Conservation (phyloP, 2,329 filamentous ascomycete genomes). For the Verticillium klebahnii region DNA sequence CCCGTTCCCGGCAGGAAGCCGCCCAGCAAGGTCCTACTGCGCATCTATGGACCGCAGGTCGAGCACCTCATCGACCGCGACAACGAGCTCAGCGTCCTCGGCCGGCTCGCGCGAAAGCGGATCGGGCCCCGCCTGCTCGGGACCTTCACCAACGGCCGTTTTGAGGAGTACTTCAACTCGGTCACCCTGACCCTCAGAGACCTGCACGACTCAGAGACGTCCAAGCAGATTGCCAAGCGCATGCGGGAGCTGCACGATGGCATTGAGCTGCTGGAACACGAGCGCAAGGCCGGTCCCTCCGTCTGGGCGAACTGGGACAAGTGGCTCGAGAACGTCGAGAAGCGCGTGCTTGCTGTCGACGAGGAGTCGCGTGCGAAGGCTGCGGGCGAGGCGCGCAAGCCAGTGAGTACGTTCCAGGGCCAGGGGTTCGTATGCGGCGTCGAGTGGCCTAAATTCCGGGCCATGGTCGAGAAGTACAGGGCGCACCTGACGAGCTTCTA, state of each 20-base stretch:
- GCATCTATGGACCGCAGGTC: slow-evolving; percentile 91
- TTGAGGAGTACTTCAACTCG: slow-evolving; percentile 91
- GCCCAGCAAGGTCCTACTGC: slow-evolving; percentile 71
- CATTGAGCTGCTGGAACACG: slow-evolving; percentile 75
- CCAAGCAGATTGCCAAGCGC: slow-evolving; percentile 89
- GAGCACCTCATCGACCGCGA: slow-evolving; percentile 95
- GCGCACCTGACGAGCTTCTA: slow-evolving; percentile 68
- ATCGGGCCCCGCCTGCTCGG: slow-evolving; percentile 90
- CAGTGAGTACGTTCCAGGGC: slow-evolving; percentile 6
- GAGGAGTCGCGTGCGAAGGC: slow-evolving; percentile 50
- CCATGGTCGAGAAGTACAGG: slow-evolving; percentile 72
- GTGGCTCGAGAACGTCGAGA: slow-evolving; percentile 67
- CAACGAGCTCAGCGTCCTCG: slow-evolving; percentile 79
- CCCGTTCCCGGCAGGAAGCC: slow-evolving; percentile 36
- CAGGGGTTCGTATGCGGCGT: slow-evolving; percentile 74
- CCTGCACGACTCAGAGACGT: slow-evolving; percentile 76
- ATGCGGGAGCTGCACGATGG: slow-evolving; percentile 96
- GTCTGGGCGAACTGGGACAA: slow-evolving; percentile 95
- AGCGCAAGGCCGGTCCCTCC: slow-evolving; percentile 72
- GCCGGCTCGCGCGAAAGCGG: slow-evolving; percentile 81
- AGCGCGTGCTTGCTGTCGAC: slow-evolving; percentile 53
- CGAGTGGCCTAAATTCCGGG: slow-evolving; percentile 74
- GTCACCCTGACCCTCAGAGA: slow-evolving; percentile 72
- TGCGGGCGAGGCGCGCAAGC: slow-evolving; percentile 25
- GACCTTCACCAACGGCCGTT: slow-evolving; percentile 90